Evolutionary conservation across 2,329 filamentous ascomycete genomes (phyloP), one percentile per base, ranked within the genome.

Genomic region (Alternaria gansuensis): DNA sequence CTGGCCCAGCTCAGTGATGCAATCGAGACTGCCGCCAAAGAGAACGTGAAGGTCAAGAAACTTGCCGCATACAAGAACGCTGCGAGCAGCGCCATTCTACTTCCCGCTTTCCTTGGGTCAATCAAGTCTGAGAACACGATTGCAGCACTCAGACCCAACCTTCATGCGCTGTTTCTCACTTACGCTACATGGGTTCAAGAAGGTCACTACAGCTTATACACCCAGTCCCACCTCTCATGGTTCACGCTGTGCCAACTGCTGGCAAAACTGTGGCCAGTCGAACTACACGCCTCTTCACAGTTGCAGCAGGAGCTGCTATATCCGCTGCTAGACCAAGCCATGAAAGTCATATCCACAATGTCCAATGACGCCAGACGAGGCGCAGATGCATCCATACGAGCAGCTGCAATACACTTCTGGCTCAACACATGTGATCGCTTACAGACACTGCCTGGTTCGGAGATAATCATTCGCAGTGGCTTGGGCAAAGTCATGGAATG

Each of bases 261-360:
- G n/a, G 51, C 54, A 6, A 63, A 68, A 26, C 58, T 77, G 7
- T 77, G 75, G 75, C 72, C 73, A 1, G 54, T 74, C 7, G 59
- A 71, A 24, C 37, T 77, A 8, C 73, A 75, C n/a, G 50, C 45
- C 9, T 75, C 72, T 17, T 36, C 57, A 7, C 44, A 65, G 5
- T 33, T 64, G n/a, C 74, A 75, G 44, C 56, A 70, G 29, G 59
- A 66, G 5, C 31, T 68, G 4, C 40, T 77, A 5, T 58, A 66
- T 17, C 71, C 73, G 2, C 44, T 75, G 21, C 55, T 75, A 4
- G 60, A 72, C 14, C 66, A 69, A 49, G 75, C 74, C 33, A 51
- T 59, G 1, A 62, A 70, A 11, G 71, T 73, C 44, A 62, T 69
- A 13, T 59, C 60, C 7, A 54, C 53, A n/a, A 34, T 52, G 3